phyloP scores from a whole-genome alignment of 257 asterid species.

The Lycium ferocissimum region DNA sequence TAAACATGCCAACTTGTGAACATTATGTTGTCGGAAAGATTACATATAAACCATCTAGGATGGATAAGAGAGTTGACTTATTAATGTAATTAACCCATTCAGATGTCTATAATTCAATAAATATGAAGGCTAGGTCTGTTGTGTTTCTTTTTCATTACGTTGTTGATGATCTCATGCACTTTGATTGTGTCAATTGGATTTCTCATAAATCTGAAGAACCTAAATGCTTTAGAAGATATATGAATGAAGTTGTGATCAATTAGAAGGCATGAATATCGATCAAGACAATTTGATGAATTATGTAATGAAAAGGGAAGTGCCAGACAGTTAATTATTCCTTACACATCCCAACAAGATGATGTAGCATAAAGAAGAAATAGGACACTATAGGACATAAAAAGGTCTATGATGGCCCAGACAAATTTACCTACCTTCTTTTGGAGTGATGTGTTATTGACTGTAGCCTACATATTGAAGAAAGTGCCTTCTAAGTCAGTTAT shows the following conservation, averaged over 20 bases:
- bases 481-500: too few relatives aligned
- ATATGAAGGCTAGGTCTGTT: too few relatives aligned
- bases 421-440: not conserved
- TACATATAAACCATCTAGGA: not conserved
- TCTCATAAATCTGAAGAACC: conserved; percentile 20
- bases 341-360: too few relatives aligned
- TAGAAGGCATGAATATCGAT: too few relatives aligned
- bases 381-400: not conserved
- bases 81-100: not conserved
- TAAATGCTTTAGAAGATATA: not conserved
- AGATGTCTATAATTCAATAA: too few relatives aligned
- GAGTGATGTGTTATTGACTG: too few relatives aligned
- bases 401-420: not conserved
- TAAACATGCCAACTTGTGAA: not conserved
- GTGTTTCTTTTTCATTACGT: conserved; percentile 4
- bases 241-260: not conserved
- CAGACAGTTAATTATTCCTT: too few relatives aligned
- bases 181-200: conserved; percentile 15
- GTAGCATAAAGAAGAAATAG: too few relatives aligned
- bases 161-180: not conserved
- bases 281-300: too few relatives aligned
- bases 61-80: not conserved
- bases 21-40: not conserved
- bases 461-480: too few relatives aligned
- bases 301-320: too few relatives aligned